phyloP scores from a whole-genome alignment of 192 early-diverging fungal species.

The Jimgerdemannia lactiflua region DNA sequence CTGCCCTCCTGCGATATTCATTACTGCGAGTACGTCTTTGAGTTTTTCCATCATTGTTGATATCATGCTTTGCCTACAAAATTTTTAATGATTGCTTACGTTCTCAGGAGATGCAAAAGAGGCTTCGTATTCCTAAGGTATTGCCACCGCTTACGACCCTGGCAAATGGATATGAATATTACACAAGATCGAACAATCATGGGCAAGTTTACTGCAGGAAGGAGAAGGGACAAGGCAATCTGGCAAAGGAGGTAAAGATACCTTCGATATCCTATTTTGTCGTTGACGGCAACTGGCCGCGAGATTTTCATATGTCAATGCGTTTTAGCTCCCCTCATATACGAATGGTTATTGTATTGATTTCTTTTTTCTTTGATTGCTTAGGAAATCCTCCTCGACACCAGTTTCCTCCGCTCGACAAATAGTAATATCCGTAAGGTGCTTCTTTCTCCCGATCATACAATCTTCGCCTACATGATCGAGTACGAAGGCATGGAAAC shows the following conservation, averaged over 20 bases:
- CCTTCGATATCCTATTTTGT: not conserved
- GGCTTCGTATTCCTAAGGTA: conserved; percentile 32
- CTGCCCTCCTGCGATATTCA: conserved; percentile 6
- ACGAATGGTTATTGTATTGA: not conserved
- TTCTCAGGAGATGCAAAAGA: conserved; percentile 50
- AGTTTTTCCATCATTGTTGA: not conserved
- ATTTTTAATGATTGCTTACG: not conserved
- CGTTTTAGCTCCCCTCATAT: not conserved
- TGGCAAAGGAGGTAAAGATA: conserved; percentile 37
- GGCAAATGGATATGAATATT: conserved; percentile 51
- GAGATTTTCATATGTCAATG: not conserved
- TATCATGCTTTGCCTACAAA: not conserved
- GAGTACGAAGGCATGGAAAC: conserved; percentile 50
- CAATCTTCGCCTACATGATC: conserved; percentile 49
- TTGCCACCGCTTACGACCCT: conserved; percentile 43
- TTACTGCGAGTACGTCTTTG: conserved; percentile 5
- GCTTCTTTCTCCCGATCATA: conserved; percentile 47
- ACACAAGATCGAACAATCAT: conserved; percentile 39
- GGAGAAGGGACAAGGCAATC: conserved; percentile 24
- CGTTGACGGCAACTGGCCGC: not conserved
- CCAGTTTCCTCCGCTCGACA: conserved; percentile 39
- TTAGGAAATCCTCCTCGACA: conserved; percentile 51
- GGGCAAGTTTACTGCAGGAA: conserved; percentile 51
- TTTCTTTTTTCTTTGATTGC: not conserved
- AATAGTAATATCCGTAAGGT: conserved; percentile 47